Base-by-base conservation (phyloP, 768 basidiomycete genomes). In the Boletus eberwhitei region DNA sequence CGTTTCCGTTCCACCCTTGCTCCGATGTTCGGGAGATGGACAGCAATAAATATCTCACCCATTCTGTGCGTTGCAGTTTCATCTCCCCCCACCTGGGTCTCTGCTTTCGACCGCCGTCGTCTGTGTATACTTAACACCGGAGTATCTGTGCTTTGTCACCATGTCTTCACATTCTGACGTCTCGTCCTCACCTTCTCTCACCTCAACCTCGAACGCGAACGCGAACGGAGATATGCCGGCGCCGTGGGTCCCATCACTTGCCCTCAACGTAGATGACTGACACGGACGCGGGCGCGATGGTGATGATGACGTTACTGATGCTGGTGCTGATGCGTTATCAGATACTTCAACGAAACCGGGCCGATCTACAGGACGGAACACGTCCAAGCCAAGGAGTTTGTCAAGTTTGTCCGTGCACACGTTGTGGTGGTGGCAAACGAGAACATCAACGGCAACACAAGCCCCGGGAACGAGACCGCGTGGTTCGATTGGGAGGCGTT, bases 271-370 rank as follows among this genome's bases (percentile, higher is more conserved):
- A n/a, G 50, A 12, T 48, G 17, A 52, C 22, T 26, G 46, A 48
- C 50, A 17, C 5, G 16, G 50, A 21, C 37, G 13, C n/a, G 48
- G 48, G 16, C 38, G 21, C 31, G 22, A 50, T 34, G 26, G 14
- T 29, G 31, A 32, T 21, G 19, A 29, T 24, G 22, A 24, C n/a
- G 50, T 34, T 11, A 11, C 32, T 46, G 49, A 32, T 32, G 31
- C 8, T 9, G 9, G 31, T 32, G 14, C 17, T 13, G 29, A 17
- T n/a, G 21, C 31, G 12, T 6, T 17, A 36, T 49, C 61, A 54
- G 53, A 11, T 54, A 54, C 26, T 54, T 54, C 34, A 54, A 54
- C 34, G 53, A 54, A 40, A 54, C 53, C 11, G 53, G 53, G 19
- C 53, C 53, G 16, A 54, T 54, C 32, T 54, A 54, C 19, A 14